These are phyloP conservation scores for Plasmodium adleri DNA, from an alignment of 169 alveolate genomes.

Conservation along the genomic window DNA sequence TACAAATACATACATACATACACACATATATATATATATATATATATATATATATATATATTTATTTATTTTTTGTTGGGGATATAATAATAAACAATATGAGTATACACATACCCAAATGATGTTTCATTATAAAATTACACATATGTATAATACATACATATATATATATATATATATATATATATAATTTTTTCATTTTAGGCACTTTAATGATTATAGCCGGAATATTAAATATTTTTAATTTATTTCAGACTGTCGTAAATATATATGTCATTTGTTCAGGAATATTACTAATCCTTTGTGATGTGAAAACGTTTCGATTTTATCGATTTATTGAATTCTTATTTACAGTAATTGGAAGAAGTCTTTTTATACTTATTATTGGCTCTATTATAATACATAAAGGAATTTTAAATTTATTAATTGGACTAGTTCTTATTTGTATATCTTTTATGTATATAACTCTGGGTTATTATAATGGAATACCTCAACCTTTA, in stretches of 20 bases:
- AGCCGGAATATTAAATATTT: conserved; percentile 47
- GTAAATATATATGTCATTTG: conserved; percentile 35
- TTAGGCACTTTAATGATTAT: conserved; percentile 46
- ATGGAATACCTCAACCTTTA: conserved; percentile 43
- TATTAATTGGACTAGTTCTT: conserved; percentile 18
- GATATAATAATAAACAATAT: not conserved
- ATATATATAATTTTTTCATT: not conserved
- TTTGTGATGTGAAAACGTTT: conserved; percentile 62
- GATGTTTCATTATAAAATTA: not conserved
- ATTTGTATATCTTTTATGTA: conserved; percentile 29
- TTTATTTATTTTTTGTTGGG: not conserved
- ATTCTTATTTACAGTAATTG: conserved; percentile 66
- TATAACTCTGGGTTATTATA: conserved; percentile 41
- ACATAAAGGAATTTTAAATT: conserved; percentile 22
- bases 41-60: not conserved
- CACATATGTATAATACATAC: not conserved
- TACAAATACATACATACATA: not conserved
- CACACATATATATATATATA: not conserved
- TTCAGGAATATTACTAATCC: conserved; percentile 51
- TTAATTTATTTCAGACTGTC: conserved; percentile 47
- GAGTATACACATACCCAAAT: not conserved
- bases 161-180: not conserved
- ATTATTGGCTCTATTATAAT: conserved; percentile 52
- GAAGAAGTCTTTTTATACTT: conserved; percentile 54
- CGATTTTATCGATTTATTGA: conserved; percentile 37